Evolutionary conservation across 1,139 yeast species (phyloP).

Genomic region (Hansenula lynferdii): DNA sequence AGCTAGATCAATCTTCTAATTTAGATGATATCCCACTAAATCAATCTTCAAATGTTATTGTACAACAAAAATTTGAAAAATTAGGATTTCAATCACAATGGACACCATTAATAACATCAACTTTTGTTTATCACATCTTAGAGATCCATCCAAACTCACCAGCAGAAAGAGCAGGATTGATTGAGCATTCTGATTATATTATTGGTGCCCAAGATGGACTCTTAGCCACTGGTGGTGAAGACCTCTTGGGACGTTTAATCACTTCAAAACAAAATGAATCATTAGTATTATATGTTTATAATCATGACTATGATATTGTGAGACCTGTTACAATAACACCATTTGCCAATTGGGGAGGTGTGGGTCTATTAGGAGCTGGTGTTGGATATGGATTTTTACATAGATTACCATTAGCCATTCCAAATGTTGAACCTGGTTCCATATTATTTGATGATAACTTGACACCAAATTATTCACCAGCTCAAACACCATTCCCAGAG

Average conservation of each 20-base stretch:
- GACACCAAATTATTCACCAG: not conserved
- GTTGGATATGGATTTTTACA: conserved; percentile 92
- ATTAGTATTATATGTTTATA: conserved; percentile 68
- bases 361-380: conserved; percentile 87
- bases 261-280: conserved; percentile 52
- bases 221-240: conserved; percentile 83
- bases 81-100: conserved; percentile 73
- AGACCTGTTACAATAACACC: conserved; percentile 84
- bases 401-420: conserved; percentile 51
- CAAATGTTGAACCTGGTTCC: conserved; percentile 21
- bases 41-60: conserved; percentile 6
- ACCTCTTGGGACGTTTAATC: conserved; percentile 65
- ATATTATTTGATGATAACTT: conserved; percentile 17
- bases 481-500: conserved; percentile 6
- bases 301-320: conserved; percentile 78
- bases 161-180: conserved; percentile 77
- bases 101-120: conserved; percentile 69
- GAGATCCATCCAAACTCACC: conserved; percentile 76
- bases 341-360: conserved; percentile 53
- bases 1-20: conserved; percentile 9
- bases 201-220: conserved; percentile 86
- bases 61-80: conserved; percentile 25
- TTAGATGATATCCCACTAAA: conserved; percentile 28
- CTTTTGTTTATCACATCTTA: conserved; percentile 85
- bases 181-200: conserved; percentile 84